Evolutionary conservation across 805 yeast species (phyloP).

Genomic region (Pichia kluyveri): DNA sequence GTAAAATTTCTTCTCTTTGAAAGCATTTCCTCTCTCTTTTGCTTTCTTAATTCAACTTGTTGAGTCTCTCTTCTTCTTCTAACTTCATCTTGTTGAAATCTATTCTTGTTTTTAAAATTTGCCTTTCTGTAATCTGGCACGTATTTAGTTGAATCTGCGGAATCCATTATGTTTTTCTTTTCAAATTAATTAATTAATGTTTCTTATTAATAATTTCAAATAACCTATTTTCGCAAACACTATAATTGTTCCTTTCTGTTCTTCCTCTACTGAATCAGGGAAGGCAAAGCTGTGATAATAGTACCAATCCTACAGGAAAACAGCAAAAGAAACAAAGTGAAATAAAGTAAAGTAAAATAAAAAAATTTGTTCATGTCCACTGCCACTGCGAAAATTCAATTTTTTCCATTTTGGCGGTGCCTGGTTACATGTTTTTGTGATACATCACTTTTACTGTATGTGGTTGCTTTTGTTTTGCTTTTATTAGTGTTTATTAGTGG

Average conservation of each 20-base stretch:
- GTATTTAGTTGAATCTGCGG: constrained; percentile 67
- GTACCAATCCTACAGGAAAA: not conserved
- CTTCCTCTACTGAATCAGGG: too few species aligned
- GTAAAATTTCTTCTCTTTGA: constrained; percentile 85
- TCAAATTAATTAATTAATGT: too few species aligned
- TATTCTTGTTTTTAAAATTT: constrained; percentile 86
- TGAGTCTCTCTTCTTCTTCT: constrained; percentile 97
- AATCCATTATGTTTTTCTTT: too few species aligned
- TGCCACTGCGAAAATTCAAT: too few species aligned
- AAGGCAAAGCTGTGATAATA: too few species aligned
- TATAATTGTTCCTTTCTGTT: too few species aligned
- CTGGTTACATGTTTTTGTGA: not conserved
- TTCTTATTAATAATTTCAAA: too few species aligned
- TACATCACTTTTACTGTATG: too few species aligned
- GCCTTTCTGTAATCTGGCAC: constrained; percentile 98
- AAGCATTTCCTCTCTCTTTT: constrained; percentile 89
- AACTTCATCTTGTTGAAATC: constrained; percentile 90
- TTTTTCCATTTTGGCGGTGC: too few species aligned
- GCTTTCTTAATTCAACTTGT: constrained; percentile 93
- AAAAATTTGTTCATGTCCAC: not conserved
- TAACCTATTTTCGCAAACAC: too few species aligned
- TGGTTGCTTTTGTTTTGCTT: too few species aligned
- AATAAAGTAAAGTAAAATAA: not conserved
- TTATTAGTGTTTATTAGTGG: too few species aligned
- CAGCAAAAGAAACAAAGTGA: not conserved